Evolutionary conservation across 345 rosid genomes (phyloP), one percentile per base, ranked within the genome.

Genomic region (Schrenkiella parvula): DNA sequence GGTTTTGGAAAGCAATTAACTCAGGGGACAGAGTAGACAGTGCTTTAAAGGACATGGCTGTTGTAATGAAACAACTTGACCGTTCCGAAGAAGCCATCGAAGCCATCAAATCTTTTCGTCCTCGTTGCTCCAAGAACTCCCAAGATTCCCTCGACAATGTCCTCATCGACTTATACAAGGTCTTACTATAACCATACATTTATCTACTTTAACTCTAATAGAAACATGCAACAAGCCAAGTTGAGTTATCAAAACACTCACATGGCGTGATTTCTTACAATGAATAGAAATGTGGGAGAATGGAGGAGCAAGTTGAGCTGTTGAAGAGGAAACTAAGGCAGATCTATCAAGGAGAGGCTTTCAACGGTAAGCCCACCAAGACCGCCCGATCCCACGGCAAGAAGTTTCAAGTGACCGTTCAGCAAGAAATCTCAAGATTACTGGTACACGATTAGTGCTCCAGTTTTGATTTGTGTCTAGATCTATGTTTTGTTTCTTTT

Each of bases 371-470:
- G 60, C 88, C 92, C 1, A 95, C 98, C 37, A 95, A 87, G 78
- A 95, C 96, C 1, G 98, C 99, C 5, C 89, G 99, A 13, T 95
- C 97, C 7, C 99, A 89, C 12, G 99, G 98, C 75, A 91, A 88
- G 83, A 95, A 89, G 58, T 91, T 95, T 54, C 99, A 85, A 66
- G 98, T 95, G 46, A 89, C 99, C 0, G 91, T 95, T 19, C 75
- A 85, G 80, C 98, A 91, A 81, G 98, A 95, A 76, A 88, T 78
- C 26, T 85, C 98, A 39, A 82, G 96, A 84, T 73, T 95, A 55
- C 70, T 95, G 88, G 99, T 95, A 84, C n/a, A n/a, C n/a, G n/a
- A 18, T 0, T 2, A 22, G 3, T 9, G 5, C 32, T 29, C 38
- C 38, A 23, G 9, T 21, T 31, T 18, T 22, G 1, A 14, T 15